phyloP scores from a whole-genome alignment of 2,329 filamentous ascomycete genomes.

The Fusarium albidum region DNA sequence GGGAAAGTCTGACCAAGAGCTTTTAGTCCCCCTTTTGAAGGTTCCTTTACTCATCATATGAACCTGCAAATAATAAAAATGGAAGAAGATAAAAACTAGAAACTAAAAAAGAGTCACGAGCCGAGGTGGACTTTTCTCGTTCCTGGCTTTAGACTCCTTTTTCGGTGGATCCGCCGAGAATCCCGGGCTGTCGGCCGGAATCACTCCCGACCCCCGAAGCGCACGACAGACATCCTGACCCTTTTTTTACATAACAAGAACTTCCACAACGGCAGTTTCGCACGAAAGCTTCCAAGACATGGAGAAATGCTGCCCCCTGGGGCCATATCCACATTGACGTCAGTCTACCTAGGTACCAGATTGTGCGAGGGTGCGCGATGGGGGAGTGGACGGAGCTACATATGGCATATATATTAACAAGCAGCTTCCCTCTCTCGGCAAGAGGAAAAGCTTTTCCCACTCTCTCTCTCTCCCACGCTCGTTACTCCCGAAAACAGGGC shows the following conservation, averaged over 20 bases:
- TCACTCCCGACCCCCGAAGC: conserved; percentile 25
- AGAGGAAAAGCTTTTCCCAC: conserved; percentile 19
- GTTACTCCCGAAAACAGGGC: conserved; percentile 17
- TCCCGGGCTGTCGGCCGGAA: conserved; percentile 28
- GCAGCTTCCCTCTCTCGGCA: conserved; percentile 8
- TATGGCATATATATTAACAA: conserved; percentile 34
- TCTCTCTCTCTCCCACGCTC: conserved; percentile 22
- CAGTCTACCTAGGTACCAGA: conserved; percentile 23
- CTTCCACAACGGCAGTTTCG: conserved; percentile 27
- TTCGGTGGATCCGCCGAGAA: conserved; percentile 12
- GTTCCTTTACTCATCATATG: conserved; percentile 2
- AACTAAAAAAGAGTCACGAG: conserved; percentile 31
- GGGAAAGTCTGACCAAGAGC: no score
- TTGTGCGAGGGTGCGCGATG: conserved; percentile 30
- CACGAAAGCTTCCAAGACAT: conserved; percentile 26
- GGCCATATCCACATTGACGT: conserved; percentile 32
- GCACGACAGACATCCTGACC: conserved; percentile 19
- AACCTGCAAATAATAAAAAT: no score
- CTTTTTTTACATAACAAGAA: conserved; percentile 34
- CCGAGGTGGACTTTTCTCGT: conserved; percentile 23
- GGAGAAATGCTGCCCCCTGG: conserved; percentile 19
- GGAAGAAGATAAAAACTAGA: conserved; percentile 27
- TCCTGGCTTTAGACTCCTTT: no score
- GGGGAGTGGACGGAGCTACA: conserved; percentile 23
- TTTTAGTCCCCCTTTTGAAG: neutral